A percentile compares a stretch with the other conserved stretches of the same genome.
Evolutionary conservation across 352 stramenopile species (phyloP).

Genomic region (Hyaloperonospora brassicae): DNA sequence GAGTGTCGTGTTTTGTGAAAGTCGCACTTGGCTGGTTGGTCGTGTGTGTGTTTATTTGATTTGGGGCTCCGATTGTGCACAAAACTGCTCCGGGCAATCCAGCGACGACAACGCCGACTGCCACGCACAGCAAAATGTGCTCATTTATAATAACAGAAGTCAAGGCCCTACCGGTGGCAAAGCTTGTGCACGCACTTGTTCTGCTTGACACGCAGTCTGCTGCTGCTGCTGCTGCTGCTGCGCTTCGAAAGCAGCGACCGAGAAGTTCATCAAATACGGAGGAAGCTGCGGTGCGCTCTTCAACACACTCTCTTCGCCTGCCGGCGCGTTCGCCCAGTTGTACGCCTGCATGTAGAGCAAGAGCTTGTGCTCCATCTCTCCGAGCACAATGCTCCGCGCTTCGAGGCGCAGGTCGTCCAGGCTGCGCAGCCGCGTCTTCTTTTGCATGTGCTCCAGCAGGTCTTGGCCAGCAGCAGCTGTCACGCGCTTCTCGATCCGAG

Average conservation of each 20-base stretch:
- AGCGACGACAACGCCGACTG: no score
- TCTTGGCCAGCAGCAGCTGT: conserved; percentile 62
- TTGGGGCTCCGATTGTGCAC: no score
- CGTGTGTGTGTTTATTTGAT: no score
- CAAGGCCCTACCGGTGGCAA: no score
- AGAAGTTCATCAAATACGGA: conserved; percentile 53
- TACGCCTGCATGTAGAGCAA: conserved; percentile 65
- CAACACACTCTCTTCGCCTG: conserved; percentile 10
- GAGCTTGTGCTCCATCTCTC: conserved; percentile 67
- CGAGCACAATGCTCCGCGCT: conserved; percentile 48
- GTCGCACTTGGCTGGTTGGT: no score
- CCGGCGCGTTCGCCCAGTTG: conserved; percentile 45
- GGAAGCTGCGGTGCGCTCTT: conserved; percentile 31
- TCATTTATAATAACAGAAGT: no score
- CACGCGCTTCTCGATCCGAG: conserved; percentile 71
- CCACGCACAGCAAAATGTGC: no score
- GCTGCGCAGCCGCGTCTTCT: conserved; percentile 68
- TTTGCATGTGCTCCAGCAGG: conserved; percentile 77
- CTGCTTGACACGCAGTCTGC: no score
- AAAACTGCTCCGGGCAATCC: no score
- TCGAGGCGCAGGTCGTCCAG: conserved; percentile 60
- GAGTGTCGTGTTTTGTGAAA: no score
- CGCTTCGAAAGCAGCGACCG: conserved; percentile 21
- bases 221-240: no score
- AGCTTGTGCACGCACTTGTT: no score